Evolutionary conservation across 2,329 filamentous ascomycete genomes (phyloP), one percentile per base, ranked within the genome.

Genomic region (Sarocladium strictum): DNA sequence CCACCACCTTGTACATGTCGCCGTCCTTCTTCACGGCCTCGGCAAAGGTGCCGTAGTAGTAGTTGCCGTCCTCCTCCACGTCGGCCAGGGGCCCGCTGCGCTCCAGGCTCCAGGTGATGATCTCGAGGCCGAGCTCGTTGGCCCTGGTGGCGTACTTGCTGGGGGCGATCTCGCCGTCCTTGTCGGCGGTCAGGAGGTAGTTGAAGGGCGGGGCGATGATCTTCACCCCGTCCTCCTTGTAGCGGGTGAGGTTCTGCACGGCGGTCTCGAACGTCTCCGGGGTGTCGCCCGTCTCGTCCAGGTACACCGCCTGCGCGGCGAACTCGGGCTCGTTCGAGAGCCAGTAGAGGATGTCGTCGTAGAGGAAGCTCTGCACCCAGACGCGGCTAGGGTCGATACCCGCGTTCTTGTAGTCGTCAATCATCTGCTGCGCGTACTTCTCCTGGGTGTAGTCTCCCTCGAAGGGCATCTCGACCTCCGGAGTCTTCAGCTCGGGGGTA

Each of bases 391-490:
- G 73, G 56, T 74, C 65, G 65, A 87, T 78, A 23, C 74, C 72
- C 15, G 76, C 76, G 1, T 67, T 65, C 56, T 75, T 74, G 71
- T 84, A 85, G 54, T 80, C 77, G 62, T 86, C 77, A 55, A 86
- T 76, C 57, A 89, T 69, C 66, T 88, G 82, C 68, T 86, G 82
- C 0, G 81, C 80, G 63, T 81, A 89, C 62, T 75, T 70, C 60
- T 81, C 70, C 64, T 87, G 84, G 0, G 85, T 89, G 72, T 87
- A 89, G 63, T 76, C 64, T 27, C 74, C 75, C 41, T 73, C 64
- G 65, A 86, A 89, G 0, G 86, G 86, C 85, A 89, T 89, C n/a
- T 75, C 64, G n/a, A 89, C 81, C 60, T 80, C 72, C 33, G 81
- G 85, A 0, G 80, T 81, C 74, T 89, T 89, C 29, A 87, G 75